Conservation (phyloP, 768 basidiomycete genomes). For the Xerocomellus intermedius region DNA sequence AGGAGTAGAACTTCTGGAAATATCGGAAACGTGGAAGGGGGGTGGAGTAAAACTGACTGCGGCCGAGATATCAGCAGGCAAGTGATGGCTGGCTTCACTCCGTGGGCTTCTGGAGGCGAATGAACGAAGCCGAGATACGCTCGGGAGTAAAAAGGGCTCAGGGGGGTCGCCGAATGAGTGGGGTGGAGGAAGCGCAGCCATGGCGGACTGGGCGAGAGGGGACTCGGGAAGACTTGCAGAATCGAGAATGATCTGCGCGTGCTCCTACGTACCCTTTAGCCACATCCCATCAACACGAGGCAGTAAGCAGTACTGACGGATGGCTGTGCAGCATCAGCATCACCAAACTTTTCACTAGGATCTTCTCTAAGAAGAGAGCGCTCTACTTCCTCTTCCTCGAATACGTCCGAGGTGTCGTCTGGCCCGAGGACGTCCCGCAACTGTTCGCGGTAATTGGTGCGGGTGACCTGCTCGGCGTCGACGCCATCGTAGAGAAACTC, state of each 20-base stretch:
- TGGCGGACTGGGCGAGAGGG: conserved; percentile 33
- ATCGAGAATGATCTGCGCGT: conserved; percentile 37
- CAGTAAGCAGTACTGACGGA: conserved; percentile 32
- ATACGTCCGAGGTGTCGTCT: conserved; percentile 53
- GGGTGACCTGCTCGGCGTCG: conserved; percentile 48
- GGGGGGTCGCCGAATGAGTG: conserved; percentile 19
- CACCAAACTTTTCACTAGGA: conserved; percentile 32
- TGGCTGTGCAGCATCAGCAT: conserved; percentile 18
- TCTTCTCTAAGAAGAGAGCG: conserved; percentile 43
- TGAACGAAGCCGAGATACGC: conserved; percentile 79
- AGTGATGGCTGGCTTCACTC: conserved; percentile 41
- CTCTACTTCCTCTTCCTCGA: conserved; percentile 46
- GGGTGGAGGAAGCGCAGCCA: conserved; percentile 38
- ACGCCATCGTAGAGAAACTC: conserved; percentile 73
- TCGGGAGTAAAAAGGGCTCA: conserved; percentile 66
- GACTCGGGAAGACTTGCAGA: conserved; percentile 41
- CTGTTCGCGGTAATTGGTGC: conserved; percentile 61
- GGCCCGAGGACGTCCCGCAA: conserved; percentile 71
- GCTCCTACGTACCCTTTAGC: conserved; percentile 32
- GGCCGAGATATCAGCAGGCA: conserved; percentile 43
- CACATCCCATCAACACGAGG: conserved; percentile 21
- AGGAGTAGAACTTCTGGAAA: conserved; percentile 68
- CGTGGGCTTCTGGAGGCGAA: conserved; percentile 49
- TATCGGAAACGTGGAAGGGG: conserved; percentile 64
- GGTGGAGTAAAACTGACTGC: conserved; percentile 50